Conservation (phyloP, 1,139 yeast species). For the Taphrina communis region DNA sequence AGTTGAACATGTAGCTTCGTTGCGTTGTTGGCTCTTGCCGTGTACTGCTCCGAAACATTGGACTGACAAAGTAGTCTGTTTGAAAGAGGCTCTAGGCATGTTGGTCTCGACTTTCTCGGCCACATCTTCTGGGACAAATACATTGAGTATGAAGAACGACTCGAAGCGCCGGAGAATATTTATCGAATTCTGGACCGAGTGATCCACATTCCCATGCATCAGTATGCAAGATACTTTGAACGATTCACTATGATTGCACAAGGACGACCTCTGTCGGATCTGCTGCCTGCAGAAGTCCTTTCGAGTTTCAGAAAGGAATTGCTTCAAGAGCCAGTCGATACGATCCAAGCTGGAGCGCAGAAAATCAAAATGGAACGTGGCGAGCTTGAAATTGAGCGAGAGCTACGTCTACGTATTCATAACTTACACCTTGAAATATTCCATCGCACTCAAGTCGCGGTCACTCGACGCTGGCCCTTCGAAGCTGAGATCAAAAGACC, state of each 20-base stretch:
- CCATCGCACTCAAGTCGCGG: slow-evolving; percentile 65
- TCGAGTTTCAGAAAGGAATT: slow-evolving; percentile 49
- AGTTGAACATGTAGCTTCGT: neutral
- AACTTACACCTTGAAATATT: slow-evolving; percentile 57
- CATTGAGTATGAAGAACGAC: slow-evolving; percentile 60
- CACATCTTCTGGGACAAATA: slow-evolving; percentile 79
- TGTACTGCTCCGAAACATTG: neutral
- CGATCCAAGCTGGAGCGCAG: slow-evolving; percentile 47
- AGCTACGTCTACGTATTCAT: slow-evolving; percentile 49
- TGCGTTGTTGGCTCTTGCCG: neutral
- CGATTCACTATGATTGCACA: slow-evolving; percentile 49
- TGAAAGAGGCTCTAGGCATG: slow-evolving; percentile 64
- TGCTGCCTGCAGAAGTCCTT: slow-evolving; percentile 47
- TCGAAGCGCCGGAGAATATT: slow-evolving; percentile 53
- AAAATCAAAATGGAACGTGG: slow-evolving; percentile 46
- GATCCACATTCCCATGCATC: slow-evolving; percentile 76
- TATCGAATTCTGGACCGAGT: slow-evolving; percentile 62
- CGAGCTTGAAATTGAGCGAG: slow-evolving; percentile 48
- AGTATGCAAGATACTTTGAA: slow-evolving; percentile 65
- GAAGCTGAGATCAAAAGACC: slow-evolving; percentile 65
- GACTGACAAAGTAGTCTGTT: slow-evolving; percentile 54
- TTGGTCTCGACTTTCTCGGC: slow-evolving; percentile 76
- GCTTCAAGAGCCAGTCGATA: slow-evolving; percentile 44
- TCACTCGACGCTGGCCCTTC: slow-evolving; percentile 65
- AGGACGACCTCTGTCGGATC: slow-evolving; percentile 48